These are phyloP conservation scores for Pilasporangium apinafurcum DNA, from an alignment of 352 stramenopile species.

Conservation along the genomic window DNA sequence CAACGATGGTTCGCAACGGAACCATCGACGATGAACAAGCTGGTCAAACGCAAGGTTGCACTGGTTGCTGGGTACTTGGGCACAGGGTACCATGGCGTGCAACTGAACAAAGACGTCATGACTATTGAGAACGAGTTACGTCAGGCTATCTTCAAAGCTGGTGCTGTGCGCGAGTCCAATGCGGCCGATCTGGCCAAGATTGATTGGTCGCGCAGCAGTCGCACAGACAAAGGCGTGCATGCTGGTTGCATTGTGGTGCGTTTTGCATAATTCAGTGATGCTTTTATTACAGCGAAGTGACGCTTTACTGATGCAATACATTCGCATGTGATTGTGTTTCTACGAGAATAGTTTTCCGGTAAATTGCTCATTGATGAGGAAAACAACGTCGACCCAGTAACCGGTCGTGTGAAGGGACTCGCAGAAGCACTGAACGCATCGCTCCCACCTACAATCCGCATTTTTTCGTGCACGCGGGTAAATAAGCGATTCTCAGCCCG, in stretches of 20 bases:
- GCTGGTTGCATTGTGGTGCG: slow-evolving; percentile 84
- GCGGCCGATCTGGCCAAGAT: slow-evolving; percentile 86
- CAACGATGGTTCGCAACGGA: slow-evolving; percentile 4
- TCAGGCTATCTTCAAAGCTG: slow-evolving; percentile 64
- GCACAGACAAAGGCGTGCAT: slow-evolving; percentile 91
- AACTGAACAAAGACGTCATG: slow-evolving; percentile 70
- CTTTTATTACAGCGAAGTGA: not conserved
- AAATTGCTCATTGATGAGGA: slow-evolving; percentile 85
- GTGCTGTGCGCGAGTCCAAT: slow-evolving; percentile 85
- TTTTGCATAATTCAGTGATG: not conserved
- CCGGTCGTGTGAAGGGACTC: slow-evolving; percentile 52
- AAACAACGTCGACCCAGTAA: slow-evolving; percentile 41
- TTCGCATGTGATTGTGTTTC: not conserved
- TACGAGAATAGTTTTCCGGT: slow-evolving; percentile 55
- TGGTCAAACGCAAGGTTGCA: slow-evolving; percentile 86
- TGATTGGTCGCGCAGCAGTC: slow-evolving; percentile 84
- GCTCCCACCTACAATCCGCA: slow-evolving; percentile 72
- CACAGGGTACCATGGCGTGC: slow-evolving; percentile 69
- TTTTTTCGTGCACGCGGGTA: slow-evolving; percentile 86
- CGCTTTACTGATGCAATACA: not conserved
- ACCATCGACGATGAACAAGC: slow-evolving; percentile 6
- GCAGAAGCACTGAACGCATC: slow-evolving; percentile 66
- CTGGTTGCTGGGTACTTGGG: slow-evolving; percentile 83
- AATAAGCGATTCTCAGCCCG: slow-evolving; percentile 88
- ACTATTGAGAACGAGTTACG: slow-evolving; percentile 86